Base-by-base conservation (phyloP, 352 stramenopile genomes). In the Pythium dissotocum region DNA sequence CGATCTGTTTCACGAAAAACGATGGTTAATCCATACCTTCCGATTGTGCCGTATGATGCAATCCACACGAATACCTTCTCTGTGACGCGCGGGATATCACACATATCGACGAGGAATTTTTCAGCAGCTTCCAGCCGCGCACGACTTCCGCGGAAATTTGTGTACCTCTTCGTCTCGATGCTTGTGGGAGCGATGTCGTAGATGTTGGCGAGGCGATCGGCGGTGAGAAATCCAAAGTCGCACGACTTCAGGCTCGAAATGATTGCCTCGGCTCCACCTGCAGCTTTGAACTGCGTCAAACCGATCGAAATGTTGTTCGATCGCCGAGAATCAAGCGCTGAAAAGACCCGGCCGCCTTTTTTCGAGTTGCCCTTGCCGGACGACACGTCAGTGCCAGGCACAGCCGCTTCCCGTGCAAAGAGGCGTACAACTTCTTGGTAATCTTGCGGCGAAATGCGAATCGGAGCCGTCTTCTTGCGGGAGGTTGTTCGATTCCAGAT, bases 251-350 rank as follows among this genome's bases (percentile, higher is more conserved):
- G 63, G 18, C 72, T 83, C 44, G 32, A 60, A n/a, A 91, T 58
- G 54, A 91, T 85, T 28, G 70, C 70, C 0, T 83, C 70, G 18
- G 73, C 57, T 26, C 82, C 86, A 3, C 84, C 82, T 8, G 79
- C 26, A 9, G 67, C 48, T 67, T 94, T 94, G 35, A 92, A 93
- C 63, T 89, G 84, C n/a, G 73, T 89, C 4, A 94, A 42, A 0
- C 80, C 84, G 66, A 94, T 94, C 6, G 79, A 88, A 62, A 94
- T 93, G 48, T 91, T 93, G 75, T 93, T 93, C 6, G 81, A 85
- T 26, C 86, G 78, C 13, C 84, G 73, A n/a, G 84, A 84, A 71
- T 94, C 86, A 6, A 94, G 66, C 0, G 84, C 84, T 10, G 75
- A 83, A 32, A 91, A 85, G 9, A 74, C 73, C 32, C 30, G 58